Base-by-base conservation (phyloP, 768 basidiomycete species). In the Boletus barrowsii region DNA sequence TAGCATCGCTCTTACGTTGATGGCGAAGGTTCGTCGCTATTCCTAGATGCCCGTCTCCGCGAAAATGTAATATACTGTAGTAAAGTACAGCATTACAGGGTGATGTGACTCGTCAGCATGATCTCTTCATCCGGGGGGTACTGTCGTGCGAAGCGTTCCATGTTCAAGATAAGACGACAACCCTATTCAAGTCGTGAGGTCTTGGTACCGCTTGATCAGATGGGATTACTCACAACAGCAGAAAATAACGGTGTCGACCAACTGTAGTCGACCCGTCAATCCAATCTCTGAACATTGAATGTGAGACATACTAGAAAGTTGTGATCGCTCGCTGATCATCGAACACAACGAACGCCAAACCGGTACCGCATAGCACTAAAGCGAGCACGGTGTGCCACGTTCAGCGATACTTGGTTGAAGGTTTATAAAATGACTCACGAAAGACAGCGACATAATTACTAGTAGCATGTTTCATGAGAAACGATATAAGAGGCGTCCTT, bases 381-480 rank as follows among this genome's bases (percentile, higher is more conserved):
- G 4, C 1, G 24, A 15, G 26, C 17, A 17, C 4, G 17, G 37
- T 17, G 35, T 17, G 15, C 15, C 10, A 13, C 10, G 17, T 50
- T 42, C 42, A 40, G 24, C 29, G 18, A 11, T 5, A 17, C 20
- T 17, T 13, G 45, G 22, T 9, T 9, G 20, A 39, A 20, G 13
- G 14, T 24, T 33, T 24, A 6, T 6, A 20, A 24, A 18, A n/a
- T 40, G 37, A 57, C 57, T 58, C 51, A 79, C 79, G 50, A 53
- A 77, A 75, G 10, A 79, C 55, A 4, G 74, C 43, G 32, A 75
- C 42, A 61, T 76, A 79, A 2, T 76, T 74, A 68, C 75, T 73
- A 3, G 73, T 72, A 8, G 79, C 74, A 61, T 81, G 79, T n/a
- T 73, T 72, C 60, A 76, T 67, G 14, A 80, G 65, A 42, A 79